phyloP scores from a whole-genome alignment of 2,329 filamentous ascomycete species.

The Aspergillus caelatus region DNA sequence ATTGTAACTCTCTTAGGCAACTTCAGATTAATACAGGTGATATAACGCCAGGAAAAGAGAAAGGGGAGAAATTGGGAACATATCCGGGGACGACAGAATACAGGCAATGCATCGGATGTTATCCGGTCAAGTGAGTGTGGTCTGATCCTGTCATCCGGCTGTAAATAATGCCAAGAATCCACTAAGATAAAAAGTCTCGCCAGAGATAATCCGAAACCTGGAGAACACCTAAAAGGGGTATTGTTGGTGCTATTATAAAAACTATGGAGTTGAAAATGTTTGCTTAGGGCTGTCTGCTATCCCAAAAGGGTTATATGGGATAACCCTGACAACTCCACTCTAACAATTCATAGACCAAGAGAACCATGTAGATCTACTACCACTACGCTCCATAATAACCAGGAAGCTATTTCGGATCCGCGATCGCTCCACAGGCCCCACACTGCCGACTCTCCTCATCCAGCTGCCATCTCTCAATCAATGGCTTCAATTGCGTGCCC shows the following conservation, averaged over 20 bases:
- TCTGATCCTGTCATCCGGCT: neutral
- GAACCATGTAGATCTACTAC: neutral
- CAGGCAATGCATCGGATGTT: neutral
- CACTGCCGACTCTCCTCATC: slow-evolving; percentile 17
- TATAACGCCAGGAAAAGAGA: neutral
- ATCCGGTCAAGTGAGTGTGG: neutral
- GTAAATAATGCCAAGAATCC: neutral
- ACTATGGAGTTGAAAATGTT: neutral
- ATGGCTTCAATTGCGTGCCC: slow-evolving; percentile 16
- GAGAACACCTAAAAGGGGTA: neutral
- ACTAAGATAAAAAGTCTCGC: neutral
- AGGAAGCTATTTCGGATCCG: slow-evolving; percentile 11
- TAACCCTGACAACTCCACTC: neutral
- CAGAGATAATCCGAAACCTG: neutral
- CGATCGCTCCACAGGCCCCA: slow-evolving; percentile 15
- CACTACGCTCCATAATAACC: neutral
- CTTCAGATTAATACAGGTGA: neutral
- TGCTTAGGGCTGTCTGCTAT: neutral
- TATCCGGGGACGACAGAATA: neutral
- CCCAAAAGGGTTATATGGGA: neutral
- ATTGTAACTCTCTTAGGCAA: neutral
- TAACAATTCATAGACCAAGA: too few species aligned
- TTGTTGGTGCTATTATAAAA: neutral
- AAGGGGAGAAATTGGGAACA: neutral
- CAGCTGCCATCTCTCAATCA: slow-evolving; percentile 20